Evolutionary conservation across 768 basidiomycete genomes (phyloP), one percentile per base, ranked within the genome.

Genomic region (Hericium coralloides): DNA sequence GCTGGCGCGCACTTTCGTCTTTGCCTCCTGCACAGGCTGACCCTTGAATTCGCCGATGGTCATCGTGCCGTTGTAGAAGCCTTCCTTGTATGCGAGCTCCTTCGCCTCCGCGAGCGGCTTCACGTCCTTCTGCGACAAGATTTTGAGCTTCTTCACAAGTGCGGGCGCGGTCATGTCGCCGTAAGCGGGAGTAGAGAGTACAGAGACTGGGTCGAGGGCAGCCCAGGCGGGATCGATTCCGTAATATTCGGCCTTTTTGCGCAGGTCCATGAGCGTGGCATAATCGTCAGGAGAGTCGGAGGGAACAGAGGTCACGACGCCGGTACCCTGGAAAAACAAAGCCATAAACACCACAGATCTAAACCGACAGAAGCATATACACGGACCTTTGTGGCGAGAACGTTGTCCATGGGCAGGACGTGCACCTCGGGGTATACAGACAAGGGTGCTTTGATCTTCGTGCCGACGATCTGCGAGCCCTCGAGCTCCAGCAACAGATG

Each of bases 211-310:
- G 59, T 95, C 87, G 57, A 89, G 76, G 4, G 86, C 76, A 4
- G 82, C 84, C 95, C 95, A 99, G 22, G 80, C 74, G 4, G 93
- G 84, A 61, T 95, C 83, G 64, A 99, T 92, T 67, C 92, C 90
- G 80, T 98, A 99, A 74, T 86, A 95, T 53, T 93, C 93, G 49
- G 95, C 81, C 72, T 99, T 99, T 74, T 98, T 98, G 66, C 89
- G 87, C 31, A 99, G 78, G 66, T 98, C 95, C 64, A 83, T 83
- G 53, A 93, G 76, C 4, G 92, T 95, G 62, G 84, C 82, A 72
- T 83, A 98, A 68, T 99, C 97, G 68, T 98, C 97, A 3, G 97
- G 97, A 4, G 97, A 98, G 69, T 99, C 97, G 8, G 97, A 97
- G 0, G 97, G 95, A 6, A 97, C 95, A 41, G 92, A 98, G 4